phyloP scores from a whole-genome alignment of 768 basidiomycete genomes.

The Xerocomellus dryophilus region DNA sequence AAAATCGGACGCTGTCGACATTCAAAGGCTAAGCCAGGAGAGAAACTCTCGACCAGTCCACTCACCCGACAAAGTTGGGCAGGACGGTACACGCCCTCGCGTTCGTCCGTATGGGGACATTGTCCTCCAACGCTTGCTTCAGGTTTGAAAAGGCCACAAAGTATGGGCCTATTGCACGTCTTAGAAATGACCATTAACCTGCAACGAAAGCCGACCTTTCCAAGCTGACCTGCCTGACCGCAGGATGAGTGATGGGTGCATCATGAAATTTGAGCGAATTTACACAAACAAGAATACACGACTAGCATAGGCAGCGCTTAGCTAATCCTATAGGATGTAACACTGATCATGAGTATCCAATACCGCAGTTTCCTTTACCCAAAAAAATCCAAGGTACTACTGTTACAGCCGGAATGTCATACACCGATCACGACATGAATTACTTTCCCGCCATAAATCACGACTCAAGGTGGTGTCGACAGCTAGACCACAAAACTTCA shows the following conservation, averaged over 20 bases:
- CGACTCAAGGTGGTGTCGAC: background rate
- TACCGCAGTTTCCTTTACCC: background rate
- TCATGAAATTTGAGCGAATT: too few relatives aligned
- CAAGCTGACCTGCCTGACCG: conserved; percentile 76
- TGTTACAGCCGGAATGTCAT: background rate
- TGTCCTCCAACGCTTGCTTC: conserved; percentile 72
- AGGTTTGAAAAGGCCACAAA: conserved; percentile 93
- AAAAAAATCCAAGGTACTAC: background rate
- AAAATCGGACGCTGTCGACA: conserved; percentile 66
- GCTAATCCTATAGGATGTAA: too few relatives aligned
- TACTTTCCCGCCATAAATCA: background rate
- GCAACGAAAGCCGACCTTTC: conserved; percentile 54
- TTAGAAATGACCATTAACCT: background rate
- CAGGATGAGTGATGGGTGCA: conserved; percentile 62
- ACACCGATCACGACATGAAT: background rate
- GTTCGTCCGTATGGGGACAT: conserved; percentile 84
- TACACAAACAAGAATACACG: background rate
- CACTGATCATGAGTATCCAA: background rate
- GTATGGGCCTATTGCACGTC: conserved; percentile 66
- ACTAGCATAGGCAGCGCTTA: too few relatives aligned
- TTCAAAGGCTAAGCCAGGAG: background rate
- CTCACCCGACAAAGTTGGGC: conserved; percentile 94
- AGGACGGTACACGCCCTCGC: conserved; percentile 90
- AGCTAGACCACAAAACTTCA: background rate
- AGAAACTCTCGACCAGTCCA: background rate